Percentiles rank a stretch among this genome's conserved stretches.
These are phyloP conservation scores for Coelastrella sp. DNA, from an alignment of 139 green algal species.

Conservation along the genomic window DNA sequence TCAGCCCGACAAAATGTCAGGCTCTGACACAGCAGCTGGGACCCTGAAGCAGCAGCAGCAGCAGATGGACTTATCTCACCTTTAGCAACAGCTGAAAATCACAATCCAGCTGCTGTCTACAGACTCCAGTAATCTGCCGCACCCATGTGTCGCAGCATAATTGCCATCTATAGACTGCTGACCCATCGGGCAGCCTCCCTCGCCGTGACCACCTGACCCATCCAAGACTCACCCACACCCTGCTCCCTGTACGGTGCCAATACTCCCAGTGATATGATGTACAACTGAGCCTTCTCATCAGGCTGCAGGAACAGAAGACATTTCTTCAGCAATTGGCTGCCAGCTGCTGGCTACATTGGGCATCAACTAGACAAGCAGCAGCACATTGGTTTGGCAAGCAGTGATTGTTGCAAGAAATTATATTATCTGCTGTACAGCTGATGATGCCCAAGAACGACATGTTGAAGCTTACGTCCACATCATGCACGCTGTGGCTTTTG, in stretches of 20 bases:
- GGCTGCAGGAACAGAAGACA: neutral
- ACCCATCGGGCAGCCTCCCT: too few relatives aligned
- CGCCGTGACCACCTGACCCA: neutral
- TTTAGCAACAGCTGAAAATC: neutral
- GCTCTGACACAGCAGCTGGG: constrained; percentile 36
- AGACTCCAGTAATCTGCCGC: too few relatives aligned
- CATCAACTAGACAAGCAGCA: too few relatives aligned
- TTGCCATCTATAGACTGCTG: too few relatives aligned
- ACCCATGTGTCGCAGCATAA: too few relatives aligned
- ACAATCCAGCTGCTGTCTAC: neutral
- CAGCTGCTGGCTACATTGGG: too few relatives aligned
- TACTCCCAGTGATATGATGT: constrained; percentile 41
- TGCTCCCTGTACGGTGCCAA: constrained; percentile 9
- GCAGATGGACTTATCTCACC: neutral
- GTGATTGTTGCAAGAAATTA: too few relatives aligned
- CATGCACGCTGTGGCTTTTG: neutral
- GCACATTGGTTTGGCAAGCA: too few relatives aligned
- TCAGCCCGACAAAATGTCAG: constrained; percentile 26
- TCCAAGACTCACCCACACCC: constrained; percentile 1
- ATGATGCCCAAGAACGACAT: too few relatives aligned
- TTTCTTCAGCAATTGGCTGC: too few relatives aligned
- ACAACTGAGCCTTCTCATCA: neutral
- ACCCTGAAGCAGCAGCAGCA: constrained; percentile 15
- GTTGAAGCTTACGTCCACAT: too few relatives aligned
- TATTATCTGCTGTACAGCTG: too few relatives aligned